Evolutionary conservation across 768 basidiomycete genomes (phyloP).

Genomic region (Mycena indigotica): DNA sequence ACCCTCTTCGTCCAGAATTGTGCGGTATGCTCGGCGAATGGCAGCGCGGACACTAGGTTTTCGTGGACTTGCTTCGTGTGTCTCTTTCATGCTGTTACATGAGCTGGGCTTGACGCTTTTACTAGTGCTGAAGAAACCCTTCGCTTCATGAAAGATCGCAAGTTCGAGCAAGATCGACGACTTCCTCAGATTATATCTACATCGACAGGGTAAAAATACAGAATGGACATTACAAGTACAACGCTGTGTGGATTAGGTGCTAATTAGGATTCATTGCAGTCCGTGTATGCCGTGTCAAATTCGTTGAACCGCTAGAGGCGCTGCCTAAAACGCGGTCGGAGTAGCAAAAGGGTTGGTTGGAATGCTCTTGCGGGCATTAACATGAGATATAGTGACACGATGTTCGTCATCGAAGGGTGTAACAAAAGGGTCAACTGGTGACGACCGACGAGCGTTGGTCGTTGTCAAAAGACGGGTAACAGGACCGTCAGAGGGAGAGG

Average conservation of each 20-base stretch:
- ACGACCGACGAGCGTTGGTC: conserved; percentile 44
- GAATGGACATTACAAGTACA: neutral
- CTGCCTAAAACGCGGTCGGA: conserved; percentile 24
- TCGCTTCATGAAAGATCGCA: conserved; percentile 24
- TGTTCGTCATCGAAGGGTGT: conserved; percentile 82
- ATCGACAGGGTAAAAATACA: neutral
- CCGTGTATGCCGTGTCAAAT: neutral
- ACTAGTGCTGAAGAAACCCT: conserved; percentile 30
- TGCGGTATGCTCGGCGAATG: conserved; percentile 27
- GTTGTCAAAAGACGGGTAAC: conserved; percentile 49
- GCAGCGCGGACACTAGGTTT: conserved; percentile 33
- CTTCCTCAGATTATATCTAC: neutral
- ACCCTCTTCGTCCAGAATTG: conserved; percentile 14
- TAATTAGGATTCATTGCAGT: no score
- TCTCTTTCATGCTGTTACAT: no score
- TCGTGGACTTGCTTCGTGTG: conserved; percentile 29
- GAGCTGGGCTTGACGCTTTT: no score
- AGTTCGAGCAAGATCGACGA: conserved; percentile 10
- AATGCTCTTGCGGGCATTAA: conserved; percentile 45
- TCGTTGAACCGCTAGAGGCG: neutral
- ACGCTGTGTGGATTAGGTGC: neutral
- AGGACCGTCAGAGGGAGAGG: conserved; percentile 31
- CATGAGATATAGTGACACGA: conserved; percentile 32
- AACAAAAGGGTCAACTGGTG: conserved; percentile 59
- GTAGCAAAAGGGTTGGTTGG: conserved; percentile 55